Conservation (phyloP, 1,284 basidiomycete genomes). For the Cutaneotrichosporon sp. region DNA sequence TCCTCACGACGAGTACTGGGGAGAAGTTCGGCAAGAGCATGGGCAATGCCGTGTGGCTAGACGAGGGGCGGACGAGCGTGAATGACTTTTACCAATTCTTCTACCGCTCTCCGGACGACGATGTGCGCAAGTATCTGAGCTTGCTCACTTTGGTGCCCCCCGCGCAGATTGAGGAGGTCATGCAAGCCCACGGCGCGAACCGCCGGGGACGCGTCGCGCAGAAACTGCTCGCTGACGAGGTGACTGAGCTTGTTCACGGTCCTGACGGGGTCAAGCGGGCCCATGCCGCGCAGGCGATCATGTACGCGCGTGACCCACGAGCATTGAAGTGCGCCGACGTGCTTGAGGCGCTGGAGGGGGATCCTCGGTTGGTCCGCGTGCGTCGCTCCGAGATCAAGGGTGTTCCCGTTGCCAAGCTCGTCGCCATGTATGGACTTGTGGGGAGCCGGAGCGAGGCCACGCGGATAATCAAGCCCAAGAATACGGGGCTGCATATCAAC, state of each 20-base stretch:
- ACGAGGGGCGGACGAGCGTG: conserved; percentile 66
- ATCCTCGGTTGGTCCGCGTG: conserved; percentile 57
- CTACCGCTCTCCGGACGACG: conserved; percentile 70
- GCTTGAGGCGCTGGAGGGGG: conserved; percentile 56
- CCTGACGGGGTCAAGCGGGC: conserved; percentile 59
- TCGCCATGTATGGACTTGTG: conserved; percentile 53
- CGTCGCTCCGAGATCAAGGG: conserved; percentile 52
- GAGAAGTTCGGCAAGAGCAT: conserved; percentile 98
- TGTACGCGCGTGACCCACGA: conserved; percentile 57
- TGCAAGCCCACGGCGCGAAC: conserved; percentile 58
- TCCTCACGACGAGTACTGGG: conserved; percentile 83
- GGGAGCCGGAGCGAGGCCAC: conserved; percentile 52
- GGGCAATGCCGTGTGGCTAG: conserved; percentile 92
- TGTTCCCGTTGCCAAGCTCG: conserved; percentile 57
- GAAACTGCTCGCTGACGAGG: conserved; percentile 72
- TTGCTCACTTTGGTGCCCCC: conserved; percentile 75
- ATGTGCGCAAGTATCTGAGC: conserved; percentile 74
- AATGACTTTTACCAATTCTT: conserved; percentile 97
- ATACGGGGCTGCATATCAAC: conserved; percentile 56
- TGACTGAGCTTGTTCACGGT: conserved; percentile 81
- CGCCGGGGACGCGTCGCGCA: conserved; percentile 69
- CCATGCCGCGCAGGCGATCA: conserved; percentile 57
- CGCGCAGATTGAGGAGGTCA: conserved; percentile 57
- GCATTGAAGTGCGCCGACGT: conserved; percentile 50
- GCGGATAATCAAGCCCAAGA: conserved; percentile 52